phyloP scores from a whole-genome alignment of 306 rosid species.

The Cucurbita ficifolia region DNA sequence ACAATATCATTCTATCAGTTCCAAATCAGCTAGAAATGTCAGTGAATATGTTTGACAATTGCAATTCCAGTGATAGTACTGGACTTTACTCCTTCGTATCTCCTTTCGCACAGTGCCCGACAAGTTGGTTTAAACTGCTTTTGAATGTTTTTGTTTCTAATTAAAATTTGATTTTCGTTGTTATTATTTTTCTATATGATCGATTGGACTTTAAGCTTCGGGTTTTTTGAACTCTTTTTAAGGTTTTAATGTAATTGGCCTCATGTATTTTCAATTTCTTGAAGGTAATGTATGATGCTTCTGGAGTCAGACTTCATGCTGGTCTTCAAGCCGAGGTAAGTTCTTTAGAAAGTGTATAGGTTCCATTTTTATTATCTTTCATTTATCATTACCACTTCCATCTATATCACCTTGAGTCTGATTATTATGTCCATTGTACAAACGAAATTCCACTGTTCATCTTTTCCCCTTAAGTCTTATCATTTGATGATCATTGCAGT shows the following conservation, averaged over 20 bases:
- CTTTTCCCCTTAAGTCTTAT: constrained; percentile 1
- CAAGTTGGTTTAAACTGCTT: neutral
- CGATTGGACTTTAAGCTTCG: neutral
- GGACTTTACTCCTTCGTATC: neutral
- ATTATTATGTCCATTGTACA: neutral
- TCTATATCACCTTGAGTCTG: neutral
- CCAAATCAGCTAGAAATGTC: neutral
- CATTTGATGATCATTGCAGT: constrained; percentile 31
- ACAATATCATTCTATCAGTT: neutral
- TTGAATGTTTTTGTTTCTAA: neutral
- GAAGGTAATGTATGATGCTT: constrained; percentile 93
- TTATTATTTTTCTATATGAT: neutral
- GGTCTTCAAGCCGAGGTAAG: constrained; percentile 94
- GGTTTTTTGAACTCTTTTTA: neutral
- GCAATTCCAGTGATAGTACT: neutral
- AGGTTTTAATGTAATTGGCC: neutral
- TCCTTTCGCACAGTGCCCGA: neutral
- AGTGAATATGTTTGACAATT: neutral
- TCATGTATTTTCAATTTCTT: constrained; percentile 4
- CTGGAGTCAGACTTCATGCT: constrained; percentile 95
- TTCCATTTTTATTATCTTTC: neutral
- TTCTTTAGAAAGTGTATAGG: neutral
- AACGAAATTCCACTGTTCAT: neutral
- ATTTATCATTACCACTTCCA: neutral
- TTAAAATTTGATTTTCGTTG: neutral